A percentile compares a stretch with the other conserved stretches of the same genome.
phyloP scores from a whole-genome alignment of 495 filamentous ascomycete species.

The Penicillium paradoxum region DNA sequence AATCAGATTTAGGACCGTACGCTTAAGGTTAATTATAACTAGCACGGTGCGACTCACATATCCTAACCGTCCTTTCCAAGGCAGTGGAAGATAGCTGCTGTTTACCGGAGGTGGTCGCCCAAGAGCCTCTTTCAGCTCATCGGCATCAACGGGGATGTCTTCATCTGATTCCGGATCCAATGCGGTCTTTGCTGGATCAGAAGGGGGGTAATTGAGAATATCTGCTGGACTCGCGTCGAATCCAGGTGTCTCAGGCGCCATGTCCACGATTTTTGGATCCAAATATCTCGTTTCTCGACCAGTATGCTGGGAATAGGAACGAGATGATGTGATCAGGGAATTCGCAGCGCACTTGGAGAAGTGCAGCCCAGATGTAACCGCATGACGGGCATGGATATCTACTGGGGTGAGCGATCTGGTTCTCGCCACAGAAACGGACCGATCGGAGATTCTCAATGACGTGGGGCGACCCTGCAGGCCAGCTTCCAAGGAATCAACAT shows the following conservation, averaged over 20 bases:
- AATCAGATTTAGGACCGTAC: constrained; percentile 12
- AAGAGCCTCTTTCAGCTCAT: constrained; percentile 46
- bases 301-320: constrained; percentile 4
- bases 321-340: background rate
- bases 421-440: constrained; percentile 31
- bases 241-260: constrained; percentile 5
- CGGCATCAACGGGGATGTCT: constrained; percentile 34
- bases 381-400: constrained; percentile 19
- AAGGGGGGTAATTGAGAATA: constrained; percentile 15
- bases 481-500: constrained; percentile 31
- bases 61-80: constrained; percentile 88
- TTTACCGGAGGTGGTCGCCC: constrained; percentile 73
- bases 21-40: no score
- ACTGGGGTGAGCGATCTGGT: constrained; percentile 16
- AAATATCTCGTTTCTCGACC: background rate
- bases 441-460: constrained; percentile 22
- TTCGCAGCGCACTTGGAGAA: background rate
- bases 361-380: background rate
- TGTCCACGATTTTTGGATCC: constrained; percentile 1
- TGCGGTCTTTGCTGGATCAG: constrained; percentile 15
- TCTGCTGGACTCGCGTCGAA: constrained; percentile 15
- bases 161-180: constrained; percentile 49
- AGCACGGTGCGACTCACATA: constrained; percentile 58
- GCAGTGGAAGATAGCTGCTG: constrained; percentile 79
- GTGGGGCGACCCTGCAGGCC: constrained; percentile 28